Evolutionary conservation across 2,329 filamentous ascomycete genomes (phyloP), one percentile per base, ranked within the genome.

Genomic region (Penicillium griseofulvum): DNA sequence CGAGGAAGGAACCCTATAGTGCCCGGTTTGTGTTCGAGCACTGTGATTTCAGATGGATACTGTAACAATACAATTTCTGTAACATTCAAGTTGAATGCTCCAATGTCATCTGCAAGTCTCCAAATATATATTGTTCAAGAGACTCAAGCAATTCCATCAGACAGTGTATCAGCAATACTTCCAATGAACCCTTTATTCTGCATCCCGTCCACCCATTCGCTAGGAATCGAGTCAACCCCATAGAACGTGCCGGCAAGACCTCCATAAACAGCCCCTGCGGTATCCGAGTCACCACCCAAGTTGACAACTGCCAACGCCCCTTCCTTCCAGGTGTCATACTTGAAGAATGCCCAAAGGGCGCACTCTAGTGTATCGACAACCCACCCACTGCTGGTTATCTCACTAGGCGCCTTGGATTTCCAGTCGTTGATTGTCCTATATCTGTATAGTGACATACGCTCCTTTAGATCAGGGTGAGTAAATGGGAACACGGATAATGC

Each of bases 211-310:
- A 69, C 38, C 71, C 72, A 71, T 52, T 66, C 52, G n/a, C 33
- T 12, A 12, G 73, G 71, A 24, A 74, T 71, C 4, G 53, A 58
- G 9, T 70, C 71, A 33, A 67, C 45, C 2, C 71, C 75, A 65
- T 77, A 77, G 57, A 69, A 77, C 3, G 71, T 69, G 0, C 75
- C 75, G 3, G 75, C 75, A 19, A 79, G 52, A 5, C 74, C 75
- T 3, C 76, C 77, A 64, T 76, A 78, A 34, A 78, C 71, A 2
- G 76, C 76, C 16, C 71, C 76, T 11, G 75, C 74, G 1, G 75
- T 78, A 63, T 79, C 77, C 11, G 76, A 71, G 65, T 78, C 76
- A 49, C 74, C 68, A 1, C 75, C 75, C 24, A 76, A 54, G 66
- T 78, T 79, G 0, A 78, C 75, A 1, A 71, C 73, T 41, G 66